Percentiles rank a stretch among this genome's conserved stretches.
Conservation (phyloP, 2,329 filamentous ascomycete genomes). For the Septoria linicola region DNA sequence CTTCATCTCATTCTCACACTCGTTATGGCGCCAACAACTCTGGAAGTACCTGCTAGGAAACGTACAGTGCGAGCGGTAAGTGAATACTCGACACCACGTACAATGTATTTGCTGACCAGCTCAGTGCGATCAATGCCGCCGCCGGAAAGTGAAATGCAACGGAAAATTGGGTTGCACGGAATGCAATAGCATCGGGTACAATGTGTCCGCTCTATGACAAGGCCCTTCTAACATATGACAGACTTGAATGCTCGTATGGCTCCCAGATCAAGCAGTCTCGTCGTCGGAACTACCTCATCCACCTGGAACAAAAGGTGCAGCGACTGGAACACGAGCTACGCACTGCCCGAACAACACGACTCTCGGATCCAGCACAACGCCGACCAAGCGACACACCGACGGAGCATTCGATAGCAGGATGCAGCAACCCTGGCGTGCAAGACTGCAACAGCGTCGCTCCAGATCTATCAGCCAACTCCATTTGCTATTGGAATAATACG, state of each 20-base stretch:
- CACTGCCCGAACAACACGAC: neutral
- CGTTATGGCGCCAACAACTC: slow-evolving; percentile 11
- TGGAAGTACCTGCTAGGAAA: slow-evolving; percentile 14
- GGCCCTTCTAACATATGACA: slow-evolving; percentile 1
- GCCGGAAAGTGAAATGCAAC: slow-evolving; percentile 21
- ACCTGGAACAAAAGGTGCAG: slow-evolving; percentile 17
- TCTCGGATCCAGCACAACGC: neutral
- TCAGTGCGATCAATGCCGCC: slow-evolving; percentile 20
- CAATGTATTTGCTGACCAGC: neutral
- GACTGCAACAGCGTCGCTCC: slow-evolving; percentile 1
- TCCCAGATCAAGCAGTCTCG: slow-evolving; percentile 19
- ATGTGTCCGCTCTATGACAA: neutral
- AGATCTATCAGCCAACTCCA: neutral
- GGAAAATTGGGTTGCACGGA: slow-evolving; percentile 18
- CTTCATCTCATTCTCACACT: neutral
- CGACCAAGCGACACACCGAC: slow-evolving; percentile 1
- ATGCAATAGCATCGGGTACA: slow-evolving; percentile 16
- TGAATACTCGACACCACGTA: neutral
- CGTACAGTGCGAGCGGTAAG: slow-evolving; percentile 20
- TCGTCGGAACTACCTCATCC: slow-evolving; percentile 11
- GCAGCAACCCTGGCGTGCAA: slow-evolving; percentile 1
- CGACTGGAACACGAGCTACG: slow-evolving; percentile 13
- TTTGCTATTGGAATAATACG: slow-evolving; percentile 10
- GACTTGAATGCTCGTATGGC: slow-evolving; percentile 20
- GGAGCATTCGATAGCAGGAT: neutral